A percentile compares a stretch with the other conserved stretches of the same genome.
Conservation (phyloP, 495 filamentous ascomycete genomes). For the Lindgomyces ingoldianus region DNA sequence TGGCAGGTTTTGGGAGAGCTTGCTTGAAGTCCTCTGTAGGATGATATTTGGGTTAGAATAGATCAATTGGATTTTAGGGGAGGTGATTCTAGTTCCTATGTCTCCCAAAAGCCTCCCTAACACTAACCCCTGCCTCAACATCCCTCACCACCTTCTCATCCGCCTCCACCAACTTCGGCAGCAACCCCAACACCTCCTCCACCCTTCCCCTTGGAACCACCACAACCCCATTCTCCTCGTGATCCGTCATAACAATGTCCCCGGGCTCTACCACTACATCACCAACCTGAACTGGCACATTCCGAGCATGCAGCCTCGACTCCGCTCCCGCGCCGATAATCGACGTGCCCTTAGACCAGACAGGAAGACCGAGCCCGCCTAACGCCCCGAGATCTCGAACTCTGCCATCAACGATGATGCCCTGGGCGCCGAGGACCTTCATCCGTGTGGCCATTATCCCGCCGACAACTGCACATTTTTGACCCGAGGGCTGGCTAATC, state of each 20-base stretch:
- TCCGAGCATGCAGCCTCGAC: slow-evolving; percentile 56
- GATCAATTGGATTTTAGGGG: neutral
- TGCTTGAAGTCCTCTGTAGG: neutral
- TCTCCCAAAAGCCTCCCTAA: slow-evolving; percentile 60
- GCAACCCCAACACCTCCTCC: slow-evolving; percentile 40
- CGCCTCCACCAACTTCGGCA: slow-evolving; percentile 59
- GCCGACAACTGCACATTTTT: slow-evolving; percentile 65
- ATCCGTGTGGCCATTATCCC: slow-evolving; percentile 69
- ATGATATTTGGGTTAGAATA: neutral
- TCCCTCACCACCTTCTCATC: slow-evolving; percentile 64
- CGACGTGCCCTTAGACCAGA: slow-evolving; percentile 60
- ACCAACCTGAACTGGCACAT: slow-evolving; percentile 55
- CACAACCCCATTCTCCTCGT: slow-evolving; percentile 59
- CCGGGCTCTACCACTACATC: slow-evolving; percentile 55
- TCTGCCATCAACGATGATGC: slow-evolving; percentile 60
- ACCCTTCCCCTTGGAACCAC: slow-evolving; percentile 56
- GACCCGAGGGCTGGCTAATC: slow-evolving; percentile 59
- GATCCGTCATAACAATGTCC: slow-evolving; percentile 66
- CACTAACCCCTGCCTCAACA: slow-evolving; percentile 56
- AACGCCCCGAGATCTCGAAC: slow-evolving; percentile 64
- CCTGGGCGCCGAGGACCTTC: slow-evolving; percentile 54
- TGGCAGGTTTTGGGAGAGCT: no score
- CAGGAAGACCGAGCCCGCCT: slow-evolving; percentile 50
- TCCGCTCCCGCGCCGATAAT: slow-evolving; percentile 64
- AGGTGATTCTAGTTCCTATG: slow-evolving; percentile 16